Base-by-base conservation (phyloP, 2,329 filamentous ascomycete species). In the Pseudogymnoascus sp. region DNA sequence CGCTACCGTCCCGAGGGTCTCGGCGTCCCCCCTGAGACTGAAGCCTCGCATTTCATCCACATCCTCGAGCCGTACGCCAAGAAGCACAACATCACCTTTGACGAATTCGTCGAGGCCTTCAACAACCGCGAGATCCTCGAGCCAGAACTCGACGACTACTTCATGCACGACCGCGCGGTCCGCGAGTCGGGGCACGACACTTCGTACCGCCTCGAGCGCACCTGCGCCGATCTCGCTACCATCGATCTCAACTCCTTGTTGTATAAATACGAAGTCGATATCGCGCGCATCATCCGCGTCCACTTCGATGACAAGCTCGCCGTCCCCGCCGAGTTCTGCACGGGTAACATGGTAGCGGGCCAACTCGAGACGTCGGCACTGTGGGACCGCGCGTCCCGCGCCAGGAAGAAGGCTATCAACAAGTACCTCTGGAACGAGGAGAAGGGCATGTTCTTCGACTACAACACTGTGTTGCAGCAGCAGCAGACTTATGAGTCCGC, bases 141-240 rank as follows among this genome's bases (percentile, higher is more conserved):
- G 77, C 92, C 93, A 0, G 91, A 96, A 67, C 81, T 99, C 13
- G 95, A 99, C 72, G 87, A 93, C 57, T 99, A 98, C 77, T 98
- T 98, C 78, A 79, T 96, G 73, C 95, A 99, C 75, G 95, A 99
- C 74, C 90, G 95, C 65, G 93, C 93, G 1, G 93, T 98, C 36
- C 89, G 95, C 69, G 95, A 99, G 77, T 97, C 93, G 16, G 95
- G 95, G 11, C 95, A 99, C 76, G 95, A 99, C 74, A 99, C 95
- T 2, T 90, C 90, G 14, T 98, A 98, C 77, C 90, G 95, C 16
- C 82, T 99, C 19, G 95, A 98, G 77, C 88, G 86, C 57, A 83
- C 96, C 23, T 93, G 90, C 71, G 95, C 91, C 10, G 86, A 97
- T 73, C 81, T 98, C 25, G 95, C 93, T 10, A 97, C 93, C 0